Base-by-base conservation (phyloP, 2,329 filamentous ascomycete species). In the Colletotrichum somersetense region DNA sequence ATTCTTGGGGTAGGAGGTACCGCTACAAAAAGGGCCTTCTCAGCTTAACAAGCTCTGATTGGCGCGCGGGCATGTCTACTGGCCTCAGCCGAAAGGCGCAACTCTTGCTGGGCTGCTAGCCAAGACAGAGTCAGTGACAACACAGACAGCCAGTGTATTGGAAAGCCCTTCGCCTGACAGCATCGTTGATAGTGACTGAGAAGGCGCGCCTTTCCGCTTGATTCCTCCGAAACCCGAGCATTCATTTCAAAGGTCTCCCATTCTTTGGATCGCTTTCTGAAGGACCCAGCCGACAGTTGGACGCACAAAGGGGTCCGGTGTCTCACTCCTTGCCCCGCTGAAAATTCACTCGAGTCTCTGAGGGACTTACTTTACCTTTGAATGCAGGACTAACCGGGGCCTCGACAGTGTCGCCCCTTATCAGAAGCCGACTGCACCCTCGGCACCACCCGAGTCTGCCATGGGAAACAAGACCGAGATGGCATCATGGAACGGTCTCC, bases 401-500 rank as follows among this genome's bases (percentile, higher is more conserved):
- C n/a, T 40, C 58, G 26, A 50, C 18, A 30, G 30, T 30, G 48
- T 44, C 40, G 52, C 46, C 35, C 44, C 44, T 35, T 48, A 10
- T 26, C 50, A 57, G 26, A 48, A 55, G 62, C 67, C 57, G 52
- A 67, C 55, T 18, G 33, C 52, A 30, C 48, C 26, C 20, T 40
- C 30, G 58, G 23, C 46, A 23, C 16, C 38, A 66, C 20, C 44
- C 44, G 16, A 30, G 16, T 18, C 42, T 58, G 67, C 52, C 23
- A 71, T 65, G 62, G 67, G 55, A 67, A 38, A 55, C n/a, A 62
- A 63, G 67, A 61, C 58, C 52, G 61, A 67, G n/a, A 74, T 74
- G 73, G 71, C 68, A 46, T 71, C 71, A 57, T 74, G 73, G 73
- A 71, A 74, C 56, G 71, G 58, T 57, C 64, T 74, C 40, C 73